A percentile compares a stretch with the other conserved stretches of the same genome.
Evolutionary conservation across 2,329 filamentous ascomycete genomes (phyloP).

Genomic region (Phialophora verrucosa): DNA sequence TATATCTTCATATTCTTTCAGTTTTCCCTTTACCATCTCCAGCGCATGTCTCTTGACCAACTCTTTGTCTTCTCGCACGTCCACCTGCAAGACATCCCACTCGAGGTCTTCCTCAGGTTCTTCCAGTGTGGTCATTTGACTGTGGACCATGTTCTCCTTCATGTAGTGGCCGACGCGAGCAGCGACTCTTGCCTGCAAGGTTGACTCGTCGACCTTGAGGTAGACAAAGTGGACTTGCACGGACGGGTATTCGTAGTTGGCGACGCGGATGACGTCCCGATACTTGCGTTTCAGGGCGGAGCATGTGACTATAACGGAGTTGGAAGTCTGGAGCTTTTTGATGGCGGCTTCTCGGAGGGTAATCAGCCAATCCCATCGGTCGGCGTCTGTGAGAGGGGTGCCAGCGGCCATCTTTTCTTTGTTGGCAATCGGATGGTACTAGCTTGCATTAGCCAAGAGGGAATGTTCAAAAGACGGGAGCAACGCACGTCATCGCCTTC

Average conservation of each 20-base stretch:
- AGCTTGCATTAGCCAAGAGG: conserved; percentile 27
- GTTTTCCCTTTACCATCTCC: conserved; percentile 60
- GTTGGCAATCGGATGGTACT: conserved; percentile 67
- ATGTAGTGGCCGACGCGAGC: conserved; percentile 86
- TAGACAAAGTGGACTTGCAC: conserved; percentile 93
- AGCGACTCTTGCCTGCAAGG: conserved; percentile 76
- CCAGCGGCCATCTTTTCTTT: conserved; percentile 89
- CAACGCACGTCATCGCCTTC: conserved; percentile 76
- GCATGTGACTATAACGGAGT: conserved; percentile 92
- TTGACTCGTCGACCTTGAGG: conserved; percentile 76
- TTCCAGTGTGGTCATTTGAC: conserved; percentile 88
- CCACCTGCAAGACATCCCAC: conserved; percentile 72
- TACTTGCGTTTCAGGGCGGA: conserved; percentile 97
- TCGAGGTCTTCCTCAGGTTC: conserved; percentile 72
- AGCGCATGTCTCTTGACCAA: conserved; percentile 67
- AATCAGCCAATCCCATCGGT: conserved; percentile 97
- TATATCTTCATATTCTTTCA: conserved; percentile 52
- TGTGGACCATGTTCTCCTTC: conserved; percentile 93
- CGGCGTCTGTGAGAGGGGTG: conserved; percentile 84
- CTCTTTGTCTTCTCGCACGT: conserved; percentile 61
- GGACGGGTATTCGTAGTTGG: conserved; percentile 73
- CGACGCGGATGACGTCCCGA: conserved; percentile 85
- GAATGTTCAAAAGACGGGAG: conserved; percentile 10
- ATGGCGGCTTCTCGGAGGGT: conserved; percentile 69
- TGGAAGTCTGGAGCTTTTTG: conserved; percentile 55